Conservation (phyloP, 2,329 filamentous ascomycete genomes). For the Emericellopsis cladophorae region DNA sequence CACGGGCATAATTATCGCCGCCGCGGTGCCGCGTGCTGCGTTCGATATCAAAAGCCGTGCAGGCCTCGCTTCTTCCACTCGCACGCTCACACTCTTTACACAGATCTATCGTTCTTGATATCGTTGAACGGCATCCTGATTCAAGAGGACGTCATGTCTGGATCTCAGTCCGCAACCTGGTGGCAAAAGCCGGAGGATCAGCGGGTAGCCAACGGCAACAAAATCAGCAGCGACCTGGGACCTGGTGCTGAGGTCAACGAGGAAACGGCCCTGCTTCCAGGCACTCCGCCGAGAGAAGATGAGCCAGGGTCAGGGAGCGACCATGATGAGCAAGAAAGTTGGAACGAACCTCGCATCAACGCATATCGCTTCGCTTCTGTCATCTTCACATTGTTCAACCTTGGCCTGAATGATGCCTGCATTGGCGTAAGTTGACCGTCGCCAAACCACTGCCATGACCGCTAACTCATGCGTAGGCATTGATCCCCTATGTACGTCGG, state of each 20-base stretch:
- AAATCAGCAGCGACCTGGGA: neutral
- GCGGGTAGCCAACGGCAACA: neutral
- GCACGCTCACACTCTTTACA: no score
- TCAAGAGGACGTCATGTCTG: neutral
- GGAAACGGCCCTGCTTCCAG: constrained; percentile 1
- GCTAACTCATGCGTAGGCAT: constrained; percentile 20
- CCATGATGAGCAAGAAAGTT: constrained; percentile 15
- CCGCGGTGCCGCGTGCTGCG: no score
- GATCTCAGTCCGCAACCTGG: neutral
- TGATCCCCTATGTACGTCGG: constrained; percentile 31
- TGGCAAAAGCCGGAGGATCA: neutral
- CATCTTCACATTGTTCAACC: constrained; percentile 49
- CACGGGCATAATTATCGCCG: no score
- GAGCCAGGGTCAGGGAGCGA: neutral
- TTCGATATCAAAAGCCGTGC: no score
- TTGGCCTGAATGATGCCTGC: constrained; percentile 58
- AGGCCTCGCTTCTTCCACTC: no score
- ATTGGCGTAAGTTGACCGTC: constrained; percentile 36
- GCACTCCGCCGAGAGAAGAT: neutral
- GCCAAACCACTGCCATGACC: neutral
- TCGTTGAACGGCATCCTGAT: neutral
- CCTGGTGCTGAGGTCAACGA: neutral
- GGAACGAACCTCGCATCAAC: constrained; percentile 51
- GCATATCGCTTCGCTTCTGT: constrained; percentile 44
- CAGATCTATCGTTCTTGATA: neutral